Evolutionary conservation across 345 rosid genomes (phyloP).

Genomic region (Heritiera fomes): DNA sequence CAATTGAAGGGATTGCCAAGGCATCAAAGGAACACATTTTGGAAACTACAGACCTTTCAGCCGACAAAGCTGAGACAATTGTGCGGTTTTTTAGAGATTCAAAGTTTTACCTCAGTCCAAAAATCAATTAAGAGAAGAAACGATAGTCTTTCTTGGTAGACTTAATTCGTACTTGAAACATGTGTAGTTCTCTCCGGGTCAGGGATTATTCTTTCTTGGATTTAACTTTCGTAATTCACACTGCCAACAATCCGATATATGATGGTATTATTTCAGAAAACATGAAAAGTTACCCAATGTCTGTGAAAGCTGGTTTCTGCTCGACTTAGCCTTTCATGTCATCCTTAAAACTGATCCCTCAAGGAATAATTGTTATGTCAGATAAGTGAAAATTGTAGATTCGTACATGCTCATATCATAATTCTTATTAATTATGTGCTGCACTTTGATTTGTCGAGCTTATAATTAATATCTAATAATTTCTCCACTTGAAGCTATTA

Average conservation of each 20-base stretch:
- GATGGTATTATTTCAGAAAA: background rate
- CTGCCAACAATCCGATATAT: background rate
- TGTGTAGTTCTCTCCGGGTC: background rate
- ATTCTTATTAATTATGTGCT: too few species aligned
- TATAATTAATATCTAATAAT: too few species aligned
- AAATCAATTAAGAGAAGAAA: slow-evolving; percentile 41
- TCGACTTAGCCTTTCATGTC: background rate
- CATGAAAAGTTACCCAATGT: too few species aligned
- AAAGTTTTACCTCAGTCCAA: slow-evolving; percentile 64
- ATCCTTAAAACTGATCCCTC: background rate
- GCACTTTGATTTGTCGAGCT: too few species aligned
- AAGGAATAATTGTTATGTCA: too few species aligned
- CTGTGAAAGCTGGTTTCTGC: background rate
- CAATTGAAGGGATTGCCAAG: slow-evolving; percentile 79
- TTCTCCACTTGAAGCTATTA: too few species aligned
- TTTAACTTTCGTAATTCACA: background rate
- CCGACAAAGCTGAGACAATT: slow-evolving; percentile 68
- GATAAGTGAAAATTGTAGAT: too few species aligned
- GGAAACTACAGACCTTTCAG: slow-evolving; percentile 83
- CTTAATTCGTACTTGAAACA: background rate
- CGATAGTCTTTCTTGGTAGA: background rate
- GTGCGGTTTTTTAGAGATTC: slow-evolving; percentile 76
- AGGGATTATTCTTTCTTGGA: background rate
- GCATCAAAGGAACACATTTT: slow-evolving; percentile 71
- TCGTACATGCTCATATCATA: too few species aligned